Percentiles rank a stretch among this genome's conserved stretches.
These are phyloP conservation scores for Nakazawaea wickerhamii DNA, from an alignment of 805 yeast genomes.

Conservation along the genomic window DNA sequence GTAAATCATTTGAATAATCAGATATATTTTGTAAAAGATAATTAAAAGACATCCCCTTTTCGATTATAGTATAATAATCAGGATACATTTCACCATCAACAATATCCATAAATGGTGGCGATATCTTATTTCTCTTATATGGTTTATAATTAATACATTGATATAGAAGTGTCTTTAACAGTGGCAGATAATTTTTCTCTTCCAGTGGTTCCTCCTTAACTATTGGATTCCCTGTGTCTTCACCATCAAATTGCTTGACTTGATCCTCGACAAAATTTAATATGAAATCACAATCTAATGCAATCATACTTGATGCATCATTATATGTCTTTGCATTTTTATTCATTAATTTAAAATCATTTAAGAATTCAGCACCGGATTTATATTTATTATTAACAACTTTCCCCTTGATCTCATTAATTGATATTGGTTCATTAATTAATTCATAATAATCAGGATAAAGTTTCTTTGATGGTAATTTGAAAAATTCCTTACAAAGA, in stretches of 20 bases:
- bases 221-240: constrained; percentile 10
- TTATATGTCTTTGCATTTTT: constrained; percentile 71
- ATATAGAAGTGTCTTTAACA: constrained; percentile 26
- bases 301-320: constrained; percentile 60
- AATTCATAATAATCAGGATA: constrained; percentile 78
- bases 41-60: constrained; percentile 68
- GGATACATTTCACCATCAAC: constrained; percentile 71
- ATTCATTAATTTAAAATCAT: constrained; percentile 63
- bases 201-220: neutral
- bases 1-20: constrained; percentile 45
- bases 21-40: constrained; percentile 51
- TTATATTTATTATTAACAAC: constrained; percentile 31
- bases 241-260: constrained; percentile 31
- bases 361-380: constrained; percentile 39
- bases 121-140: constrained; percentile 45
- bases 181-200: constrained; percentile 14
- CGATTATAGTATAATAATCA: constrained; percentile 70
- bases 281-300: constrained; percentile 55
- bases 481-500: constrained; percentile 50
- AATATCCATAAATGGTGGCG: constrained; percentile 70
- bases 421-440: constrained; percentile 60
- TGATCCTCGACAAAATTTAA: constrained; percentile 51
- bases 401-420: constrained; percentile 56
- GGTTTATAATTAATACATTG: constrained; percentile 39
- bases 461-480: constrained; percentile 65